Percentiles rank a stretch among this genome's conserved stretches.
phyloP scores from a whole-genome alignment of 2,329 filamentous ascomycete species.

The Scytalidium lignicola region DNA sequence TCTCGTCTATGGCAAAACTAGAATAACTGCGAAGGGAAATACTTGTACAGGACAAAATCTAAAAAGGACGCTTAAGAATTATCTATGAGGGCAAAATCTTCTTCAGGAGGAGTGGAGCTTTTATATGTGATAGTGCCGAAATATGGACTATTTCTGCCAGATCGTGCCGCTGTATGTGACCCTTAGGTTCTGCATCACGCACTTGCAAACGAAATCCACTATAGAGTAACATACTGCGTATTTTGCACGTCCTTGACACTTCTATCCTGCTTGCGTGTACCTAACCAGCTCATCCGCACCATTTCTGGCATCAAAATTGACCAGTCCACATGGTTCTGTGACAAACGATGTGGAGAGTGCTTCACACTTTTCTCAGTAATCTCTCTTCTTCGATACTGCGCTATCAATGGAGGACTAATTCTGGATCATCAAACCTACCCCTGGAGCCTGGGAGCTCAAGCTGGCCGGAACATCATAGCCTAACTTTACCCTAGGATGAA shows the following conservation, averaged over 20 bases:
- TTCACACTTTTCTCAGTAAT: slow-evolving; percentile 12
- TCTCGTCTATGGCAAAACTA: neutral
- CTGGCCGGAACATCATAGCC: neutral
- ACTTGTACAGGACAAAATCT: neutral
- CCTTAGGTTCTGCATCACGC: neutral
- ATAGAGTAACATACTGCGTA: slow-evolving; percentile 20
- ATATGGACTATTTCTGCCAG: neutral
- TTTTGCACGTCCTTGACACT: slow-evolving; percentile 24
- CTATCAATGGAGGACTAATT: neutral
- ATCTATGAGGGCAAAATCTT: neutral
- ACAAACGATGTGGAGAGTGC: slow-evolving; percentile 17
- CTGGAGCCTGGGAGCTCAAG: neutral
- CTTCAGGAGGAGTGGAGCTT: neutral
- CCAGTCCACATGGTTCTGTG: slow-evolving; percentile 12
- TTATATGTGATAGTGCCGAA: neutral
- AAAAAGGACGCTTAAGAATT: neutral
- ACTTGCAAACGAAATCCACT: slow-evolving; percentile 16
- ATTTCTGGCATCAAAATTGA: slow-evolving; percentile 11
- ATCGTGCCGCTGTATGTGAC: neutral
- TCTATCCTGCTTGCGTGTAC: slow-evolving; percentile 16
- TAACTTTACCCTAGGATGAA: neutral
- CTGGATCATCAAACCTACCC: neutral
- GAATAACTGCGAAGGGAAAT: neutral
- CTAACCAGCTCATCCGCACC: slow-evolving; percentile 5
- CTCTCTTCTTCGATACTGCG: neutral